Evolutionary conservation across 2,329 filamentous ascomycete genomes (phyloP).

Genomic region (Fusarium cyanostomum): DNA sequence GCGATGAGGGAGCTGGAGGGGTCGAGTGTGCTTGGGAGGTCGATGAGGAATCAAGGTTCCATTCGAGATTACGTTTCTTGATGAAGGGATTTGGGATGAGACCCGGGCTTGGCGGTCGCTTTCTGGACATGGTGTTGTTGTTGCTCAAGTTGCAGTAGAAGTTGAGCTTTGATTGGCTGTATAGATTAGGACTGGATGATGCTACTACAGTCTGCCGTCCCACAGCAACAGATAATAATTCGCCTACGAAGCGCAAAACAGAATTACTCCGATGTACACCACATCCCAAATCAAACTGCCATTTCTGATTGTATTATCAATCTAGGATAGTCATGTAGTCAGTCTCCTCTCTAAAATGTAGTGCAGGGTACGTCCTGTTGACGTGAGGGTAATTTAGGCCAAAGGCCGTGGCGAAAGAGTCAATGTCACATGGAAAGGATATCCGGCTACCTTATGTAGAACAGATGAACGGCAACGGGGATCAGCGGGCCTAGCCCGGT

Average conservation of each 20-base stretch:
- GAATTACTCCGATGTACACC: too few relatives aligned
- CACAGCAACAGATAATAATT: too few relatives aligned
- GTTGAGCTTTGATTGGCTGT: conserved; percentile 1
- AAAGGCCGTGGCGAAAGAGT: conserved; percentile 22
- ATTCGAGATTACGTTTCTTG: conserved; percentile 58
- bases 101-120: conserved; percentile 46
- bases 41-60: conserved; percentile 48
- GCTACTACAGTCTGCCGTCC: too few relatives aligned
- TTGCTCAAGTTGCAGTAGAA: conserved; percentile 1
- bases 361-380: conserved; percentile 7
- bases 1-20: not conserved
- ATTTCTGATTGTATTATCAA: not conserved
- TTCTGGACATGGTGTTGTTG: conserved; percentile 32
- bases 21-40: not conserved
- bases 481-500: too few relatives aligned
- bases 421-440: conserved; percentile 33
- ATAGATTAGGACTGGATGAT: not conserved
- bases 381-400: not conserved
- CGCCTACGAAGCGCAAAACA: too few relatives aligned
- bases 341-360: not conserved
- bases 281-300: too few relatives aligned
- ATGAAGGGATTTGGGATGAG: conserved; percentile 58
- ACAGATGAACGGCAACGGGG: not conserved
- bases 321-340: not conserved
- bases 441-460: not conserved